Percentiles rank a stretch among this genome's conserved stretches.
Evolutionary conservation across 805 yeast genomes (phyloP).

Genomic region (Hanseniaspora guilliermondii): DNA sequence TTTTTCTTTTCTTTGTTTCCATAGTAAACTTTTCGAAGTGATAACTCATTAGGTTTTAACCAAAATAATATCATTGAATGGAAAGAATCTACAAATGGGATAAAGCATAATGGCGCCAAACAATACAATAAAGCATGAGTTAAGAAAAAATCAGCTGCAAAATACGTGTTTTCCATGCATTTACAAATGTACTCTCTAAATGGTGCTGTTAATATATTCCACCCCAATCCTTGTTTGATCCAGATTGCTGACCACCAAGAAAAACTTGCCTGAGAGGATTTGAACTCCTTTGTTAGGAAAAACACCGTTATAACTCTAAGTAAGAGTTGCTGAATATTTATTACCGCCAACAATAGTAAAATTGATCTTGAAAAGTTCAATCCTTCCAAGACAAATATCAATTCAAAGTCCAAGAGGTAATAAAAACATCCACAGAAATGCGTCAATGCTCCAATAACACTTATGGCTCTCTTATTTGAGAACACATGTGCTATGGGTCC

Average conservation of each 20-base stretch:
- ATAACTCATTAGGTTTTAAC: conserved; percentile 43
- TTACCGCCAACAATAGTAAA: conserved; percentile 46
- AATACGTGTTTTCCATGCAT: conserved; percentile 51
- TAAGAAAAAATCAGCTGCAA: conserved; percentile 50
- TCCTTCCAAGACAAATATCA: conserved; percentile 55
- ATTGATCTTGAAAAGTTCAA: conserved; percentile 51
- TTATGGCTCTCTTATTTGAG: conserved; percentile 28
- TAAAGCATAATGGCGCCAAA: conserved; percentile 48
- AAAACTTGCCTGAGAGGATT: conserved; percentile 44
- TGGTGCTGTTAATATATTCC: conserved; percentile 51
- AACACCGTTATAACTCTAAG: conserved; percentile 40
- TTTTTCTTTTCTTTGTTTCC: conserved; percentile 30
- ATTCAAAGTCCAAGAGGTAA: conserved; percentile 45
- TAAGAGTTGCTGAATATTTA: conserved; percentile 45
- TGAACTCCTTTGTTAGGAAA: conserved; percentile 49
- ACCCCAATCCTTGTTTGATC: conserved; percentile 50
- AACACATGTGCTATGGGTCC: conserved; percentile 35
- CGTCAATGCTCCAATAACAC: conserved; percentile 40
- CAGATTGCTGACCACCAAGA: conserved; percentile 78
- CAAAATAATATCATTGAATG: conserved; percentile 58
- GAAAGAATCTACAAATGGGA: conserved; percentile 54
- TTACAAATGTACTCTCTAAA: conserved; percentile 52
- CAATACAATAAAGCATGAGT: conserved; percentile 46
- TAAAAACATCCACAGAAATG: conserved; percentile 43
- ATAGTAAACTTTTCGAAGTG: conserved; percentile 28